Evolutionary conservation across 1,284 basidiomycete genomes (phyloP), one percentile per base, ranked within the genome.

Genomic region (Ceratobasidium sp.): DNA sequence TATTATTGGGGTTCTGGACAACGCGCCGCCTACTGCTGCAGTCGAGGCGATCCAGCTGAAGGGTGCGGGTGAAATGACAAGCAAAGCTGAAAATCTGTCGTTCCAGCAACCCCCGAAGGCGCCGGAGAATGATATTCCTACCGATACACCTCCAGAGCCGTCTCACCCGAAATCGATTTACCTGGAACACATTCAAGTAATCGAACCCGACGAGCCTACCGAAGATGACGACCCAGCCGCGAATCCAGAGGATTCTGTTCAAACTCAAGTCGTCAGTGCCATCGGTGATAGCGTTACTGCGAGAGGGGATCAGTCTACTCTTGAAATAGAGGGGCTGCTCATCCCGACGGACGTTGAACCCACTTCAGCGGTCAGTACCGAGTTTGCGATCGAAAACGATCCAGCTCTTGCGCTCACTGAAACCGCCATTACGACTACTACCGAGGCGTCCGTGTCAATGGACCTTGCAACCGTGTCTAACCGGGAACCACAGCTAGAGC

Each of bases 121-220:
- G 16, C 11, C 33, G 18, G 49, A 54, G 21, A n/a, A 16, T 33
- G 44, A 54, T 33, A 23, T 44, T 44, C 23, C 53, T n/a, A 11
- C 49, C 25, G 64, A 67, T 25, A 25, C 49, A 9, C 38, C 46
- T 16, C 6, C 23, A 40, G 51, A 56, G 49, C 25, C n/a, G 25
- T 14, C 51, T 11, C 28, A n/a, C 3, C 7, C 36, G 18, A 38
- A 30, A 38, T 28, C 25, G 25, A 16, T 46, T 2, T 38, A 67
- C 23, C 64, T 67, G 38, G 53, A 67, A 12, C 53, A 54, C 21
- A 58, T 67, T 18, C 51, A 67, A 40, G 51, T 58, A 21, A 23
- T 56, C 38, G 64, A 33, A 40, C 16, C 64, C 33, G 14, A 23
- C 28, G 33, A 51, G 16, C 46, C 18, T 23, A 25, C 16, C 28